These are phyloP conservation scores for Melanogaster broomeanus DNA, from an alignment of 768 basidiomycete genomes.

Conservation along the genomic window DNA sequence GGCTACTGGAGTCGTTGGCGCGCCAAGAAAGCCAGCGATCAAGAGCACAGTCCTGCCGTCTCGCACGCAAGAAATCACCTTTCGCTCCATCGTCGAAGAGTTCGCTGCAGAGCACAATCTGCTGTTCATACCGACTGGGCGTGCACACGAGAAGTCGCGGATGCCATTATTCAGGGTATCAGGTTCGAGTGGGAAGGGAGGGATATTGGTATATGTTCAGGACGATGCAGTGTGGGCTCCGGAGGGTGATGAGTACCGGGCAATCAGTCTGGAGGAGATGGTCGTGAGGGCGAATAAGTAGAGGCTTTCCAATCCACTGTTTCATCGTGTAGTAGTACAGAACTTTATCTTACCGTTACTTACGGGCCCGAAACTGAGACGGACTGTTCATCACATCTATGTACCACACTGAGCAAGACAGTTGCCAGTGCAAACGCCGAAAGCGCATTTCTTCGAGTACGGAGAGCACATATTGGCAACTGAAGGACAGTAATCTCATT, in stretches of 20 bases:
- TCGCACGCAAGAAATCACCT: constrained; percentile 82
- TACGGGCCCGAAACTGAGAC: too few relatives aligned
- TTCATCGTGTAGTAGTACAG: too few relatives aligned
- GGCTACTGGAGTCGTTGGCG: constrained; percentile 27
- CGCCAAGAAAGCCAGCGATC: constrained; percentile 24
- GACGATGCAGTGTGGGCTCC: constrained; percentile 95
- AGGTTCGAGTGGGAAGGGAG: constrained; percentile 81
- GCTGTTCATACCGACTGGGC: constrained; percentile 86
- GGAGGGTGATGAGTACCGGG: constrained; percentile 64
- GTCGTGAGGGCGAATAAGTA: constrained; percentile 57
- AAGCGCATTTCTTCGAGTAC: too few relatives aligned
- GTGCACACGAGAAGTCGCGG: constrained; percentile 79
- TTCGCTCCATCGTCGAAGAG: constrained; percentile 92
- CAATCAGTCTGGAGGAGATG: constrained; percentile 89
- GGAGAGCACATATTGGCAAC: too few relatives aligned
- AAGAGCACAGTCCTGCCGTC: constrained; percentile 43
- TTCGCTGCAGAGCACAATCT: constrained; percentile 83
- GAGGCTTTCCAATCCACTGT: neutral
- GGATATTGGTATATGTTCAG: constrained; percentile 83
- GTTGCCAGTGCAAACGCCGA: too few relatives aligned
- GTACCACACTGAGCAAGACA: too few relatives aligned
- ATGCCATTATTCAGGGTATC: constrained; percentile 91
- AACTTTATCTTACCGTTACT: too few relatives aligned
- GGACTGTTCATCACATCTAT: too few relatives aligned
- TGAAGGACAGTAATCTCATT: too few relatives aligned